Percentiles rank a stretch among this genome's conserved stretches.
Evolutionary conservation across 352 stramenopile genomes (phyloP).

Genomic region (Phytophthora sp.): DNA sequence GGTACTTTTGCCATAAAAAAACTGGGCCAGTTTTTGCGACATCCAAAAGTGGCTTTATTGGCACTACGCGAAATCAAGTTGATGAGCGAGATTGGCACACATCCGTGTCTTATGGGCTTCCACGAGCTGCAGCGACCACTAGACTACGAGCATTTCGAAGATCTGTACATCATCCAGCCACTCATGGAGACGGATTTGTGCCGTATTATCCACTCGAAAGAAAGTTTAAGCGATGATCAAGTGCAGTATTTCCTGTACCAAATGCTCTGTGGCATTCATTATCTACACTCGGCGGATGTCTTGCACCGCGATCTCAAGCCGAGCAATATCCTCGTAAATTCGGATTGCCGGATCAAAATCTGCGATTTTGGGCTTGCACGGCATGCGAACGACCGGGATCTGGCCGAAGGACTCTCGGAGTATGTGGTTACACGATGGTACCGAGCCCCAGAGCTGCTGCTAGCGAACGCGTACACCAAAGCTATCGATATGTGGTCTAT

Average conservation of each 20-base stretch:
- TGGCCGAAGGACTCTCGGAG: slow-evolving; percentile 88
- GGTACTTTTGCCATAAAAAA: slow-evolving; percentile 92
- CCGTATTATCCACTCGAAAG: slow-evolving; percentile 87
- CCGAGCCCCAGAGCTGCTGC: slow-evolving; percentile 81
- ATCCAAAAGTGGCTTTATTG: slow-evolving; percentile 85
- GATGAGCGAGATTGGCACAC: slow-evolving; percentile 83
- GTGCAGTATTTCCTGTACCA: slow-evolving; percentile 98
- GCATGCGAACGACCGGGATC: slow-evolving; percentile 77
- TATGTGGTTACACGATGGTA: slow-evolving; percentile 96
- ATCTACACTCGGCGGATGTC: slow-evolving; percentile 96
- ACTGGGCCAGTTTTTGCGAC: slow-evolving; percentile 80
- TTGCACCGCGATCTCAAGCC: slow-evolving; percentile 97
- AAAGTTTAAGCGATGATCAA: slow-evolving; percentile 93
- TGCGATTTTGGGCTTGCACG: slow-evolving; percentile 90
- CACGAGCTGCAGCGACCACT: slow-evolving; percentile 85
- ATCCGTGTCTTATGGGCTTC: slow-evolving; percentile 83
- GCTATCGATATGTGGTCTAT: slow-evolving; percentile 96
- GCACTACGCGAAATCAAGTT: slow-evolving; percentile 89
- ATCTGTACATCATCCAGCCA: slow-evolving; percentile 97
- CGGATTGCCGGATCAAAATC: slow-evolving; percentile 88
- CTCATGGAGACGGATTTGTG: slow-evolving; percentile 98
- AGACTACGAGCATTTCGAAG: slow-evolving; percentile 92
- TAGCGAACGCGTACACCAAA: slow-evolving; percentile 86
- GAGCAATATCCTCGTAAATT: slow-evolving; percentile 97
- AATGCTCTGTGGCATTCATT: slow-evolving; percentile 94